Conservation (phyloP, 306 rosid species). For the Senna tora region DNA sequence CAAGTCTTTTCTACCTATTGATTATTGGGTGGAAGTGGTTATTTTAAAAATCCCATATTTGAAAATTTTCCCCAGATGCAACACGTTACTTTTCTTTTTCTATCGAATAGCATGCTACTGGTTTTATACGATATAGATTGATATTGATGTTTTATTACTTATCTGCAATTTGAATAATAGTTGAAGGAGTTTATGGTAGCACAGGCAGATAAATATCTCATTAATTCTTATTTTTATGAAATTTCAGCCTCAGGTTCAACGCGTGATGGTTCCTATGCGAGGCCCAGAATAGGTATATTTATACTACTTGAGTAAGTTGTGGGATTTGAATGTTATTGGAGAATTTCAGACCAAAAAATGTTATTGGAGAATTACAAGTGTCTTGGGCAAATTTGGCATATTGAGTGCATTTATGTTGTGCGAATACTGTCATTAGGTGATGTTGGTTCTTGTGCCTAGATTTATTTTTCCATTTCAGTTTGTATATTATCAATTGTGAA, state of each 20-base stretch:
- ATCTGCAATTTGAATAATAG: conserved; percentile 8
- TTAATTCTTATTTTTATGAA: not conserved
- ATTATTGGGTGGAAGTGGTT: not conserved
- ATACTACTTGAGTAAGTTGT: conserved; percentile 30
- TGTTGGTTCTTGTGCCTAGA: conserved; percentile 38
- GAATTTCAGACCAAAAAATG: not conserved
- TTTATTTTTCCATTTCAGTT: conserved; percentile 33
- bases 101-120: not conserved
- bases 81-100: not conserved
- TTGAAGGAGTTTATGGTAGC: conserved; percentile 35
- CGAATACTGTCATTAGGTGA: conserved; percentile 47
- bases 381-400: conserved; percentile 27
- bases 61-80: not conserved
- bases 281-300: conserved; percentile 65
- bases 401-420: conserved; percentile 38
- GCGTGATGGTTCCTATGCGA: conserved; percentile 87
- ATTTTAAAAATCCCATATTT: not conserved
- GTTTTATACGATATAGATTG: not conserved
- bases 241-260: conserved; percentile 65
- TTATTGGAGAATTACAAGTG: conserved; percentile 14
- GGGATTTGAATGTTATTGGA: conserved; percentile 43
- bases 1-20: conserved; percentile 3
- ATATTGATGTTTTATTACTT: not conserved
- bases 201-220: conserved; percentile 1
- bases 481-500: conserved; percentile 54